Conservation (phyloP, 192 early-diverging fungal species). For the Podila verticillata region DNA sequence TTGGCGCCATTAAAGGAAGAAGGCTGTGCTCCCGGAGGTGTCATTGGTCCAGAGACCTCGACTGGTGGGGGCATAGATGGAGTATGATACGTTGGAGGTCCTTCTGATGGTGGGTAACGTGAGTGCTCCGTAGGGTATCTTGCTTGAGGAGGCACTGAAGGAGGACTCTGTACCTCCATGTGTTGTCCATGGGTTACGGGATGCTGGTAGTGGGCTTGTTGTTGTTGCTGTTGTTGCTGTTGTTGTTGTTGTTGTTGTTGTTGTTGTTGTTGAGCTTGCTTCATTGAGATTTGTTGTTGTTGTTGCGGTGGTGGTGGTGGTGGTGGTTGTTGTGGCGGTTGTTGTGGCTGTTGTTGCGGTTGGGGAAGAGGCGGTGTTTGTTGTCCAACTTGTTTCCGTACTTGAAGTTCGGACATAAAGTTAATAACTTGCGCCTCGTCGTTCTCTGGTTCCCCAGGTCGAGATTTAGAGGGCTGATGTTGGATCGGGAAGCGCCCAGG, state of each 20-base stretch:
- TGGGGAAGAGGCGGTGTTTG: slow-evolving; percentile 15
- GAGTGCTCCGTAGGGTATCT: neutral
- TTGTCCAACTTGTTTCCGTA: slow-evolving; percentile 13
- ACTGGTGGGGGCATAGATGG: neutral
- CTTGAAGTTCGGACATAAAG: slow-evolving; percentile 43
- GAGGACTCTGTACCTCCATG: neutral
- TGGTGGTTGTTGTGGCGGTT: slow-evolving; percentile 9
- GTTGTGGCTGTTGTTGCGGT: slow-evolving; percentile 7
- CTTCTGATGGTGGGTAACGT: neutral
- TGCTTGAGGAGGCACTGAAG: neutral
- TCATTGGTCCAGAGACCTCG: neutral
- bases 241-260: slow-evolving; percentile 3
- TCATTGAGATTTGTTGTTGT: neutral
- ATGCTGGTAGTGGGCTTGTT: neutral
- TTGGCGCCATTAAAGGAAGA: neutral
- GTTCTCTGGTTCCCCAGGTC: slow-evolving; percentile 15
- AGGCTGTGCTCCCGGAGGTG: neutral
- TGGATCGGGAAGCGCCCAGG: no score
- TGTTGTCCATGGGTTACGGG: neutral
- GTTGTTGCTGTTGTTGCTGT: neutral
- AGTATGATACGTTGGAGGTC: neutral
- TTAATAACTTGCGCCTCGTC: slow-evolving; percentile 37
- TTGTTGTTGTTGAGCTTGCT: slow-evolving; percentile 5
- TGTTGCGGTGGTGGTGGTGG: neutral
- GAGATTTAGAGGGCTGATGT: no score